Conservation (phyloP, 2,329 filamentous ascomycete genomes). For the Alternaria ventricosa region DNA sequence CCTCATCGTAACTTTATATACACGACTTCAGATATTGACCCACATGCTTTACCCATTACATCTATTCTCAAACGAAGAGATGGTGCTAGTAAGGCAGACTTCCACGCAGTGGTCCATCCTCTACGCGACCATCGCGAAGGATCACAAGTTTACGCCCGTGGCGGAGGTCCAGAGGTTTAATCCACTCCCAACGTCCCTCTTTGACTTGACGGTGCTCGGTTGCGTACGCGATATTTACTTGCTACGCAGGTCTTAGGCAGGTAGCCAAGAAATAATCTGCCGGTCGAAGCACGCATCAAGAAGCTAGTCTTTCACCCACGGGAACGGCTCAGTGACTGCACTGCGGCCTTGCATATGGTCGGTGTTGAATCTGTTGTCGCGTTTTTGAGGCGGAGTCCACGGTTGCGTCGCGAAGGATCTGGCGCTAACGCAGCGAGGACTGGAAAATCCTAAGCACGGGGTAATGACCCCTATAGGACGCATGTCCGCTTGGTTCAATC, state of each 20-base stretch:
- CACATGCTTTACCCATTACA: not conserved
- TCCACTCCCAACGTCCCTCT: not conserved
- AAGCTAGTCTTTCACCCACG: not conserved
- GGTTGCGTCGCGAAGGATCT: not conserved
- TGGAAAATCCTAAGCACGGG: not conserved
- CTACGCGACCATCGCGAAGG: not conserved
- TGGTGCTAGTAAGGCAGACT: not conserved
- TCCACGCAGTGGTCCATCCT: not conserved
- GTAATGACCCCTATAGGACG: not conserved
- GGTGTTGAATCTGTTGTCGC: not conserved
- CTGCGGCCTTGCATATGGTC: not conserved
- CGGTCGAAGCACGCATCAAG: not conserved
- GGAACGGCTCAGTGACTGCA: not conserved
- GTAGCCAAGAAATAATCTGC: not conserved
- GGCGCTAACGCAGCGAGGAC: not conserved
- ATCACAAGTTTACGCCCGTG: not conserved
- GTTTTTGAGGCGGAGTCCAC: not conserved
- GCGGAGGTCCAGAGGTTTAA: not conserved
- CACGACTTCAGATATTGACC: not conserved
- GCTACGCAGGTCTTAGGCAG: not conserved
- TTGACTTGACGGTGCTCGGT: not conserved
- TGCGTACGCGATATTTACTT: not conserved
- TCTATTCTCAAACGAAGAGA: not conserved
- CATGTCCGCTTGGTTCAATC: not conserved
- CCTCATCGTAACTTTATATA: not conserved